phyloP scores from a whole-genome alignment of 2,329 filamentous ascomycete genomes.

The Taxawa tesnikishii region DNA sequence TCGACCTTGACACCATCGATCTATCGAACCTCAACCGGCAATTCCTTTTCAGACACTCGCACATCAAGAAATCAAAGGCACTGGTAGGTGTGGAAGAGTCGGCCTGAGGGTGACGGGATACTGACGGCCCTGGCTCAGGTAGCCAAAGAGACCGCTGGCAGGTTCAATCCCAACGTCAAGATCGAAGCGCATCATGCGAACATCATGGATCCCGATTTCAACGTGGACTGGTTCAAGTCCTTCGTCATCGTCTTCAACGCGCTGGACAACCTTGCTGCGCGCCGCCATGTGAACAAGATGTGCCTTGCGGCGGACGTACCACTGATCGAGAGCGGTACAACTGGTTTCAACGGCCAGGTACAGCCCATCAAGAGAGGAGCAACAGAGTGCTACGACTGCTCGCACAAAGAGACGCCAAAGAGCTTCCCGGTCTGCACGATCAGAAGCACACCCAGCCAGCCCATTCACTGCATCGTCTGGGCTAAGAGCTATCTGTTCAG shows the following conservation, averaged over 20 bases:
- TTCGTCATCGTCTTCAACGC: conserved; percentile 93
- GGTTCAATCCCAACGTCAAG: conserved; percentile 79
- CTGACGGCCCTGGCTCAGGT: conserved; percentile 42
- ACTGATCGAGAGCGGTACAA: conserved; percentile 91
- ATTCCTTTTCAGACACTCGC: conserved; percentile 90
- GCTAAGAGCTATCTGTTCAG: conserved; percentile 92
- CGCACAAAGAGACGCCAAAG: conserved; percentile 78
- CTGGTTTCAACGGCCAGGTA: conserved; percentile 94
- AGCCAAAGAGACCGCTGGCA: conserved; percentile 79
- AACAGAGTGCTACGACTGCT: conserved; percentile 95
- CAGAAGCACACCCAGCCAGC: conserved; percentile 86
- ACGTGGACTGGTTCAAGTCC: conserved; percentile 71
- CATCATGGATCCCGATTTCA: conserved; percentile 83
- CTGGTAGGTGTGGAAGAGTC: too few relatives aligned
- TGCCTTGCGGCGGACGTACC: conserved; percentile 84
- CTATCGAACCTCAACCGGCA: conserved; percentile 95
- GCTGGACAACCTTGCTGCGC: conserved; percentile 85
- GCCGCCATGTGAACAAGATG: conserved; percentile 95
- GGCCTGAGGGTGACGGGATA: too few relatives aligned
- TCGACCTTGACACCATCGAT: conserved; percentile 97
- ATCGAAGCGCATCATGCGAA: conserved; percentile 87
- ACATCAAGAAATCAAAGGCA: conserved; percentile 96
- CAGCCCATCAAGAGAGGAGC: conserved; percentile 81
- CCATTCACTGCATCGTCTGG: conserved; percentile 98
- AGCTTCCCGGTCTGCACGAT: conserved; percentile 96